Evolutionary conservation across 2,329 filamentous ascomycete species (phyloP).

Genomic region (Zymoseptoria crescenta): DNA sequence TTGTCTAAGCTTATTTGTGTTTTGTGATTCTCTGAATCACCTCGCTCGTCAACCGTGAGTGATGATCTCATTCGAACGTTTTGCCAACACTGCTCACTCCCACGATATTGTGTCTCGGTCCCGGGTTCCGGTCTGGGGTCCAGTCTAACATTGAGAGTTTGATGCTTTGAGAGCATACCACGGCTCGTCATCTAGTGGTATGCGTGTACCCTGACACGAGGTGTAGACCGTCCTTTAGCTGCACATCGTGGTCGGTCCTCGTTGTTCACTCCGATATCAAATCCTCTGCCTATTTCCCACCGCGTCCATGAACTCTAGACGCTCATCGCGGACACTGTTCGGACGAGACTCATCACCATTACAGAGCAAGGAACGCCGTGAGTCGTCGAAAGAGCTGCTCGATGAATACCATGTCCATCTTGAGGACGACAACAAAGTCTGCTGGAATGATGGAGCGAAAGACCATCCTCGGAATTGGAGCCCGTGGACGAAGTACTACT

Average conservation of each 20-base stretch:
- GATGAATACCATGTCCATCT: constrained; percentile 9
- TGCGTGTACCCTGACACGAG: not conserved
- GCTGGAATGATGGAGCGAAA: constrained; percentile 10
- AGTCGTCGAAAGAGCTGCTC: not conserved
- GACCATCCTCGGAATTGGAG: constrained; percentile 16
- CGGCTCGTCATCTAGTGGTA: not conserved
- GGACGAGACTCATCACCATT: not conserved
- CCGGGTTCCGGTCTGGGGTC: not conserved
- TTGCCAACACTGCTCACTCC: not conserved
- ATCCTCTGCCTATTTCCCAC: not conserved
- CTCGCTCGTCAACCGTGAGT: not conserved
- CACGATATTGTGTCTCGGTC: not conserved
- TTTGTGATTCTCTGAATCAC: not conserved
- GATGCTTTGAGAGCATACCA: not conserved
- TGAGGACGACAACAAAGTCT: constrained; percentile 7
- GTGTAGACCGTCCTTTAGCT: not conserved
- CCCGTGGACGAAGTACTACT: constrained; percentile 9
- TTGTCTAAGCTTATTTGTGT: not conserved
- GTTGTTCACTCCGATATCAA: not conserved
- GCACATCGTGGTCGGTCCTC: not conserved
- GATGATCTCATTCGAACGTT: not conserved
- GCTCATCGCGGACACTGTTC: not conserved
- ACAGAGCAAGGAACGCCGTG: not conserved
- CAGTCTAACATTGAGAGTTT: not conserved
- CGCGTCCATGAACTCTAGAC: not conserved